Percentiles rank a stretch among this genome's conserved stretches.
Evolutionary conservation across 148 eudicot species (phyloP).

Genomic region (Rhododendron kiyosumense): DNA sequence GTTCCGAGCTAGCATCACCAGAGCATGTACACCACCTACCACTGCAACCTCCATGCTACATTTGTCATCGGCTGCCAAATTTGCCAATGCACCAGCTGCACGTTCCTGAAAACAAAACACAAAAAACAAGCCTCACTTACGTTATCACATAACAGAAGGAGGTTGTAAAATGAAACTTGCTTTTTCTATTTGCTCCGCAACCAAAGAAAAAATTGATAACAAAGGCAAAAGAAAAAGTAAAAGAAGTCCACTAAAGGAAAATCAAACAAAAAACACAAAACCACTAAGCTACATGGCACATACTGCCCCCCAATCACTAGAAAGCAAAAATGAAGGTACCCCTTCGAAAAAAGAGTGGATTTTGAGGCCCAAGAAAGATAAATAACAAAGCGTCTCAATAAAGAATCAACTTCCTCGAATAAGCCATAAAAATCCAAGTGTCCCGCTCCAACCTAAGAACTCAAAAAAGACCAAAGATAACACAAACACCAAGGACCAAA

Average conservation of each 20-base stretch:
- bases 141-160: background rate
- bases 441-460: background rate
- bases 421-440: background rate
- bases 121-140: constrained; percentile 1
- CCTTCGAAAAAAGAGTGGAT: background rate
- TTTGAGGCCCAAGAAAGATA: background rate
- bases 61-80: constrained; percentile 95
- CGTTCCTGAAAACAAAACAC: constrained; percentile 63
- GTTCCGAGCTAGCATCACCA: constrained; percentile 81
- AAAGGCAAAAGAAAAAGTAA: background rate
- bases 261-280: background rate
- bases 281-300: background rate
- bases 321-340: background rate
- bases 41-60: constrained; percentile 94
- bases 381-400: background rate
- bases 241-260: background rate
- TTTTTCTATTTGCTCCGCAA: background rate
- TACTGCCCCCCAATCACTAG: background rate
- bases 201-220: background rate
- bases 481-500: background rate
- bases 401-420: background rate
- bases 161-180: background rate
- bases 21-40: constrained; percentile 88
- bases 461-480: background rate
- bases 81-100: constrained; percentile 98